Evolutionary conservation across 495 filamentous ascomycete genomes (phyloP).

Genomic region (Monascus purpureus): DNA sequence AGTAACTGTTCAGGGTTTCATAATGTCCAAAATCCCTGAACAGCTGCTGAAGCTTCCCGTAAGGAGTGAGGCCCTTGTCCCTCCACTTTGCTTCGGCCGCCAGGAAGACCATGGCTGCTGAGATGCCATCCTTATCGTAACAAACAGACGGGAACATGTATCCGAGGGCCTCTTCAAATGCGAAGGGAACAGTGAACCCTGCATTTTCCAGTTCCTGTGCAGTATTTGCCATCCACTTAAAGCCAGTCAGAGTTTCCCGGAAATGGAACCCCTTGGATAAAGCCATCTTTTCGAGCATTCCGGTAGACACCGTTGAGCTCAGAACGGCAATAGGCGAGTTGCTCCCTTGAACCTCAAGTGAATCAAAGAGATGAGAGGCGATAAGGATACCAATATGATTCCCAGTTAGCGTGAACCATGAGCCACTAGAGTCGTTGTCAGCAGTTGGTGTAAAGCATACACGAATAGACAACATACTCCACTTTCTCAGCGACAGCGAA

Average conservation of each 20-base stretch:
- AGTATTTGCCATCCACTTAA: conserved; percentile 57
- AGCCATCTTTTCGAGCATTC: conserved; percentile 51
- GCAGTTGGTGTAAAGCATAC: background rate
- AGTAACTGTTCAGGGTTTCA: conserved; percentile 53
- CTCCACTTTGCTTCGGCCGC: conserved; percentile 40
- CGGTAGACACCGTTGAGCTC: conserved; percentile 50
- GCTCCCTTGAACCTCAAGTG: conserved; percentile 11
- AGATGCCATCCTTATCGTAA: conserved; percentile 59
- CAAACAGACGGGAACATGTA: conserved; percentile 59
- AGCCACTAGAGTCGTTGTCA: conserved; percentile 14
- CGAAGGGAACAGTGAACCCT: conserved; percentile 42
- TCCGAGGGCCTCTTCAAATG: conserved; percentile 61
- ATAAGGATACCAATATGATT: conserved; percentile 56
- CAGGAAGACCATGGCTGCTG: conserved; percentile 52
- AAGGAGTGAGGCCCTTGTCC: conserved; percentile 40
- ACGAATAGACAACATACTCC: conserved; percentile 14
- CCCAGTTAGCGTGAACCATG: conserved; percentile 53
- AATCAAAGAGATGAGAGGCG: conserved; percentile 41
- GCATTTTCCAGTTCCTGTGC: conserved; percentile 26
- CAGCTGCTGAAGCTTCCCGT: conserved; percentile 43
- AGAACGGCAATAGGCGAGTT: conserved; percentile 38
- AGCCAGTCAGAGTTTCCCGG: conserved; percentile 56
- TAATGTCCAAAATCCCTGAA: conserved; percentile 51
- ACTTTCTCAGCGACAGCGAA: conserved; percentile 53
- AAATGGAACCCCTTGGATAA: conserved; percentile 39